Conservation (phyloP, 192 early-diverging fungal species). For the Coemansia sp. region DNA sequence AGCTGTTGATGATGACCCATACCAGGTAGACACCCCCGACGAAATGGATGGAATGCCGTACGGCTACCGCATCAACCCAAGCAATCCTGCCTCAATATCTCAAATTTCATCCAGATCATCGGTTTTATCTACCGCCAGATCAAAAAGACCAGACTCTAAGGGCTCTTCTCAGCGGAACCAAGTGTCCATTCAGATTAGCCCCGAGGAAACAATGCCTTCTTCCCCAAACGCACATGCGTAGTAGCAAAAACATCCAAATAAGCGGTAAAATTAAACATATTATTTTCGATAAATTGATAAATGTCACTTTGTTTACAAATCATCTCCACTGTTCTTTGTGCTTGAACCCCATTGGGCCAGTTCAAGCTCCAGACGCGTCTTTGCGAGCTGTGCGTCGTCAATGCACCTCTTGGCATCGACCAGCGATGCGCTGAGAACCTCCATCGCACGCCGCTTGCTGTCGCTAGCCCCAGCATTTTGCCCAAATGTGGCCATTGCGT, state of each 20-base stretch:
- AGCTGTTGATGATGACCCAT: slow-evolving; percentile 42
- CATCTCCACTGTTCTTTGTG: too few relatives aligned
- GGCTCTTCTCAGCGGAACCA: background rate
- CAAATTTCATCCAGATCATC: background rate
- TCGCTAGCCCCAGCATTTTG: background rate
- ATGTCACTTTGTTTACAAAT: too few relatives aligned
- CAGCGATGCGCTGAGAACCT: slow-evolving; percentile 16
- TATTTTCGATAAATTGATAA: too few relatives aligned
- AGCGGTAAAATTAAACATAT: too few relatives aligned
- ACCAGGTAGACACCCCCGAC: slow-evolving; percentile 17
- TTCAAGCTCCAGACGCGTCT: slow-evolving; percentile 32
- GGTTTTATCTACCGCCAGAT: background rate
- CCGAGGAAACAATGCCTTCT: background rate
- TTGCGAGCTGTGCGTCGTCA: slow-evolving; percentile 31
- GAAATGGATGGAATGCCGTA: background rate
- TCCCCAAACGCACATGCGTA: too few relatives aligned
- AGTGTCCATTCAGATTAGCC: background rate
- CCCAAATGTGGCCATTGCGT: slow-evolving; percentile 15
- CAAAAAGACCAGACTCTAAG: too few relatives aligned
- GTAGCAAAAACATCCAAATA: too few relatives aligned
- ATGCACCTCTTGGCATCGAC: slow-evolving; percentile 29
- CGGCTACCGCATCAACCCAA: background rate
- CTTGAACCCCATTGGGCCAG: slow-evolving; percentile 18
- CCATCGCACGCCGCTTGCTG: slow-evolving; percentile 13
- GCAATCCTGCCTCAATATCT: too few relatives aligned